A percentile compares a stretch with the other conserved stretches of the same genome.
Evolutionary conservation across 2,329 filamentous ascomycete genomes (phyloP).

Genomic region (Fusarium agapanthi): DNA sequence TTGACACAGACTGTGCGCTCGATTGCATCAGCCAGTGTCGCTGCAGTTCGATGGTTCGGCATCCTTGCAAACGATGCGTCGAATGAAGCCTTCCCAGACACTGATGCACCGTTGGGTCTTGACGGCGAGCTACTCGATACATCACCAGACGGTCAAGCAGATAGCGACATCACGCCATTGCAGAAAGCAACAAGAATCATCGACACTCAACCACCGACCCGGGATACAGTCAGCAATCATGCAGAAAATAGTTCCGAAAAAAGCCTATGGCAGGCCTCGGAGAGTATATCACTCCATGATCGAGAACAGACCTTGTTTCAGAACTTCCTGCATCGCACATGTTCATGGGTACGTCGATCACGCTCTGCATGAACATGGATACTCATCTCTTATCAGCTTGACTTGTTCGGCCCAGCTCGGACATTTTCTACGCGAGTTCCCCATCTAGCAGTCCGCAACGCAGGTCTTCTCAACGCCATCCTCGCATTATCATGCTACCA

Average conservation of each 20-base stretch:
- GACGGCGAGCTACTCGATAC: slow-evolving; percentile 19
- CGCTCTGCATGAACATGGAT: no score
- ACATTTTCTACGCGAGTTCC: slow-evolving; percentile 36
- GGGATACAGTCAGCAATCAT: not conserved
- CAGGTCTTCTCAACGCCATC: slow-evolving; percentile 65
- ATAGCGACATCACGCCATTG: slow-evolving; percentile 19
- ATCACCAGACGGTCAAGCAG: not conserved
- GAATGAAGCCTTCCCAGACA: not conserved
- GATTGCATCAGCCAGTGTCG: slow-evolving; percentile 34
- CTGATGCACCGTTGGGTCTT: not conserved
- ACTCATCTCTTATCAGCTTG: slow-evolving; percentile 12
- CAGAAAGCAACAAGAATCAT: slow-evolving; percentile 32
- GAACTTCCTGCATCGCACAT: slow-evolving; percentile 38
- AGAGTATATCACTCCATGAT: slow-evolving; percentile 32
- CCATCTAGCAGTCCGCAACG: slow-evolving; percentile 49
- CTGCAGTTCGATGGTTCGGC: slow-evolving; percentile 40
- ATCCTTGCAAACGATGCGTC: slow-evolving; percentile 34
- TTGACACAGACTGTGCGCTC: slow-evolving; percentile 25
- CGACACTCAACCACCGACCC: slow-evolving; percentile 13
- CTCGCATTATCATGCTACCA: slow-evolving; percentile 58
- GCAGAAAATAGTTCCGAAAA: not conserved
- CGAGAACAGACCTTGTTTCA: slow-evolving; percentile 37
- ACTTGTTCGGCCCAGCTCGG: slow-evolving; percentile 35
- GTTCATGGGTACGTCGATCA: slow-evolving; percentile 32
- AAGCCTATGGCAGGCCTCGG: slow-evolving; percentile 34